Base-by-base conservation (phyloP, 306 rosid genomes). In the Adenanthera pavonina region DNA sequence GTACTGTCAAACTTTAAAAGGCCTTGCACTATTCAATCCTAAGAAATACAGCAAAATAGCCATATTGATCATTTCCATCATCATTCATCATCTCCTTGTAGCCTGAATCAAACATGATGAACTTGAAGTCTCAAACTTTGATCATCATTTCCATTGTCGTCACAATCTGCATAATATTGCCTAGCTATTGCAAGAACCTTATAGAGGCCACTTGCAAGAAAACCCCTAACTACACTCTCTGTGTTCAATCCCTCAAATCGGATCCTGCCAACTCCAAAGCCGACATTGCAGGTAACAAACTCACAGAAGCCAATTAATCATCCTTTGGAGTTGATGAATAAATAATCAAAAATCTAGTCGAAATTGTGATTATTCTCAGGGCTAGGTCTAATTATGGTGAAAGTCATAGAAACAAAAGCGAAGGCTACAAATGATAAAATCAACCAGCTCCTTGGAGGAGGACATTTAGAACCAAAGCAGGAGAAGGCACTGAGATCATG, bases 321-420 rank as follows among this genome's bases (percentile, higher is more conserved):
- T 46, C 46, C n/a, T 51, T 13, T 51, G 1, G 0, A 51, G 30
- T 25, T 25, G 30, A 25, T 33, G 5, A 3, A n/a, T n/a, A 30
- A 52, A 5, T 40, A 46, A 2, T 53, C 46, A 7, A 1, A 0
- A 7, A 6, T 0, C 5, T 40, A 40, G 5, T 43, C 5, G 8
- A 43, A 6, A 53, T 53, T 2, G 1, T 53, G 60, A 53, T 11
- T 4, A 10, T 3, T 83, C 9, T 66, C 77, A 4, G 89, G 87
- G 12, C 41, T 86, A 2, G 89, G 83, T 60, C 76, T 49, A 16
- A 86, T 86, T 13, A 86, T 86, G 87, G 87, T 83, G 3, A 78
- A 69, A 6, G 85, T 48, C 48, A 77, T 86, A 64, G 69, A 34
- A 35, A 30, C 84, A 20, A 83, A 78, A 61, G 89, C 83, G 16